A percentile compares a stretch with the other conserved stretches of the same genome.
Evolutionary conservation across 129 eudicot genomes (phyloP).

Genomic region (Tanacetum coccineum): DNA sequence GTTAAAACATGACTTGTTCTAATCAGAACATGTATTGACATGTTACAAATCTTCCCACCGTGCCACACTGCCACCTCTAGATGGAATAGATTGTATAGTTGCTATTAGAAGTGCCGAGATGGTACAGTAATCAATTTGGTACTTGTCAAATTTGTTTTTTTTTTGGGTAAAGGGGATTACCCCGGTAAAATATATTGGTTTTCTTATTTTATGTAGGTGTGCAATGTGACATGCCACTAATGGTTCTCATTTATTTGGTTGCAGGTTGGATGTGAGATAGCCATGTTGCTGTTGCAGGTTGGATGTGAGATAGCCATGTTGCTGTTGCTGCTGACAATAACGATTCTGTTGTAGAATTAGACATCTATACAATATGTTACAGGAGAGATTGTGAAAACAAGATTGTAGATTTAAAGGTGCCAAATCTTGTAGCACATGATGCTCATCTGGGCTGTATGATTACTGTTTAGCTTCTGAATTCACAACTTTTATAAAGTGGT

Average conservation of each 20-base stretch:
- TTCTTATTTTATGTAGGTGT: not conserved
- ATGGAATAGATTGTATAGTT: too few species aligned
- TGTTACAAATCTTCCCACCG: too few species aligned
- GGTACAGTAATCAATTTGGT: not conserved
- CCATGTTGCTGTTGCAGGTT: constrained; percentile 9
- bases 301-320: constrained; percentile 4
- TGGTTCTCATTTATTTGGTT: not conserved
- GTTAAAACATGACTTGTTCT: too few species aligned
- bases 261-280: constrained; percentile 17
- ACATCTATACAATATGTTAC: not conserved
- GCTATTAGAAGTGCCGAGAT: too few species aligned
- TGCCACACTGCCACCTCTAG: too few species aligned
- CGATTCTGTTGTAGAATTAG: not conserved
- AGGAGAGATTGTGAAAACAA: not conserved
- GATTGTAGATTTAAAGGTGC: constrained; percentile 18
- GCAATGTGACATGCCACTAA: not conserved
- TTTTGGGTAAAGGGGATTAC: too few species aligned
- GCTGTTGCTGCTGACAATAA: constrained; percentile 15
- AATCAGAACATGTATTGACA: too few species aligned
- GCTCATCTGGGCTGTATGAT: constrained; percentile 19
- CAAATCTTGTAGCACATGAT: constrained; percentile 15
- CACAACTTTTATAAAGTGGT: constrained; percentile 9
- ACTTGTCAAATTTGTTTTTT: not conserved
- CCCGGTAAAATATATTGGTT: not conserved
- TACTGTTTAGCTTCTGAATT: constrained; percentile 20